phyloP scores from a whole-genome alignment of 2,329 filamentous ascomycete genomes.

The Acrodontium crateriforme region DNA sequence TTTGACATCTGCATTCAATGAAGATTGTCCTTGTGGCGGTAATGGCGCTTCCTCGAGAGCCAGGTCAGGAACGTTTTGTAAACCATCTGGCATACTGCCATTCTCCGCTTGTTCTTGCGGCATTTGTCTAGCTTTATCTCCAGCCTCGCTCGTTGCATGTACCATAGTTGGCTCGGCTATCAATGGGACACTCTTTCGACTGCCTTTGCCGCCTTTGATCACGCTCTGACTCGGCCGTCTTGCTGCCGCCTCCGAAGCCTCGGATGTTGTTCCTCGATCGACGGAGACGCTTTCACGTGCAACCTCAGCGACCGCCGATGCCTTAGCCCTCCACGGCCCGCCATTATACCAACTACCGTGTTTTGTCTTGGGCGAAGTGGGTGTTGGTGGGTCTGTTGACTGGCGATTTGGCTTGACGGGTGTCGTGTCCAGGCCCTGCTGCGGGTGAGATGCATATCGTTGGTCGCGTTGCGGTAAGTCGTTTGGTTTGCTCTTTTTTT shows the following conservation, averaged over 20 bases:
- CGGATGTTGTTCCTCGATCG: slow-evolving; percentile 29
- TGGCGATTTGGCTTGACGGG: too few species aligned
- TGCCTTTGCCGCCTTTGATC: slow-evolving; percentile 28
- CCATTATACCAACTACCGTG: too few species aligned
- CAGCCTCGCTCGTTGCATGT: slow-evolving; percentile 26
- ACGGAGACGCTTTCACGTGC: slow-evolving; percentile 33
- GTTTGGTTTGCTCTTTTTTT: too few species aligned
- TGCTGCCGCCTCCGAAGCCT: slow-evolving; percentile 17
- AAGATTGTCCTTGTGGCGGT: slow-evolving; percentile 27
- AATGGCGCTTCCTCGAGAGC: slow-evolving; percentile 26
- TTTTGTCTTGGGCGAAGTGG: too few species aligned
- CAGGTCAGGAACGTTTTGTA: slow-evolving; percentile 6
- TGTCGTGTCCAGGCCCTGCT: too few species aligned
- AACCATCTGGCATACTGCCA: too few species aligned
- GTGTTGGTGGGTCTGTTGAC: too few species aligned
- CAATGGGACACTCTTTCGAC: slow-evolving; percentile 32
- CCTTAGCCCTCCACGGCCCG: slow-evolving; percentile 33
- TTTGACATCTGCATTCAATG: slow-evolving; percentile 9
- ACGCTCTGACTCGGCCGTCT: slow-evolving; percentile 21
- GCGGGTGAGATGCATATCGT: too few species aligned
- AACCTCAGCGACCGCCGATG: slow-evolving; percentile 32
- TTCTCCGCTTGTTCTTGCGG: too few species aligned
- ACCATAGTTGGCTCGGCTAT: slow-evolving; percentile 33
- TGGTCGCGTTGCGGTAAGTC: too few species aligned
- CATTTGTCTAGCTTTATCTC: slow-evolving; percentile 11